A percentile compares a stretch with the other conserved stretches of the same genome.
These are phyloP conservation scores for Penicillium manginii DNA, from an alignment of 495 filamentous ascomycete genomes.

Conservation along the genomic window DNA sequence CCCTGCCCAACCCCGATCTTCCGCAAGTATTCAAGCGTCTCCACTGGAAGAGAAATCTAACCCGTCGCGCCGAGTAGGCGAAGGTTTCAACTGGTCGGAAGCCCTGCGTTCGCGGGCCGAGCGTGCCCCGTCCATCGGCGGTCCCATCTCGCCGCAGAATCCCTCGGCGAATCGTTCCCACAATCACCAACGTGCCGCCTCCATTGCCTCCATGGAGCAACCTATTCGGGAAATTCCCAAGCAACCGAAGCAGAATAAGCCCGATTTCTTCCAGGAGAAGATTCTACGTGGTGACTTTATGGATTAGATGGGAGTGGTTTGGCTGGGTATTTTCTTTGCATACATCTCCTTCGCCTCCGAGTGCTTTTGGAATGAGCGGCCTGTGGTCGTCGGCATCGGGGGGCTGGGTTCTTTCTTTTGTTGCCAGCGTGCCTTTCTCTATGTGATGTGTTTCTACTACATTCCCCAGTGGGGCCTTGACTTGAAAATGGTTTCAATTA, in stretches of 20 bases:
- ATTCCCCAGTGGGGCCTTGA: too few species aligned
- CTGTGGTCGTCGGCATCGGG: too few species aligned
- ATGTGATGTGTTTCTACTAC: too few species aligned
- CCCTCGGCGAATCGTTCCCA: slow-evolving; percentile 32
- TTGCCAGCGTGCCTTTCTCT: too few species aligned
- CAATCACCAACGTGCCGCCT: slow-evolving; percentile 58
- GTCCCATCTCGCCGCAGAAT: slow-evolving; percentile 43
- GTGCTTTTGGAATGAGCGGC: too few species aligned
- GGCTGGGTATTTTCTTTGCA: background rate
- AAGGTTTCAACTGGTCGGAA: slow-evolving; percentile 94
- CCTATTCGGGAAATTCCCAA: slow-evolving; percentile 71
- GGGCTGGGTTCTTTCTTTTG: too few species aligned
- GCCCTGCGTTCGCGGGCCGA: slow-evolving; percentile 88
- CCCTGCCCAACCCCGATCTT: slow-evolving; percentile 28
- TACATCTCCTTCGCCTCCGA: background rate
- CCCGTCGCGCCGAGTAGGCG: slow-evolving; percentile 66
- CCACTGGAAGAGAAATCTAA: slow-evolving; percentile 51
- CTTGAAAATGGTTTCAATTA: background rate
- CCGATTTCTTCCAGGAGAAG: slow-evolving; percentile 92
- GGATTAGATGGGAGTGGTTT: slow-evolving; percentile 64
- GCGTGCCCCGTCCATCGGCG: slow-evolving; percentile 68
- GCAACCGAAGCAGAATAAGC: slow-evolving; percentile 68
- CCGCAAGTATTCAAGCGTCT: slow-evolving; percentile 44
- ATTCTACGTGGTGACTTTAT: slow-evolving; percentile 98
- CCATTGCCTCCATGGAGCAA: slow-evolving; percentile 68